phyloP scores from a whole-genome alignment of 345 rosid genomes.

The Moricandia moricandioides region DNA sequence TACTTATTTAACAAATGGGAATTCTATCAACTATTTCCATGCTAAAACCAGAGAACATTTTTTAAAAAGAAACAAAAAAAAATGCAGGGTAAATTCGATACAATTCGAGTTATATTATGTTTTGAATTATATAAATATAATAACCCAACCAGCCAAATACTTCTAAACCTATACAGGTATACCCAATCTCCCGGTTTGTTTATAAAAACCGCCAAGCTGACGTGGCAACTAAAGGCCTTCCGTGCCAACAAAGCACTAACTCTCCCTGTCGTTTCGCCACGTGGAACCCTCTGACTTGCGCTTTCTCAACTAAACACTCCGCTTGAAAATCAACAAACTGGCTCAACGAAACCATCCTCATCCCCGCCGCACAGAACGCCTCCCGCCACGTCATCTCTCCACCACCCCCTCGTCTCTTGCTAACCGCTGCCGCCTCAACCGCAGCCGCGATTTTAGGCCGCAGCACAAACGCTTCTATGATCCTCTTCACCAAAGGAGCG shows the following conservation, averaged over 20 bases:
- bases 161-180: neutral
- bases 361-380: conserved; percentile 57
- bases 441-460: conserved; percentile 56
- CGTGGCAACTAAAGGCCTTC: conserved; percentile 63
- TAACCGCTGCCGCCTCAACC: conserved; percentile 47
- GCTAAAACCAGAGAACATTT: too few relatives aligned
- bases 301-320: conserved; percentile 59
- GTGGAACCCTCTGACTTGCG: conserved; percentile 70
- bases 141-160: neutral
- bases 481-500: conserved; percentile 48
- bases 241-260: conserved; percentile 86
- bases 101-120: neutral
- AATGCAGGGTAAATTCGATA: too few relatives aligned
- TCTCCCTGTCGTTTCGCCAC: conserved; percentile 72
- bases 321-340: conserved; percentile 82
- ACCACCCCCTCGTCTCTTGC: conserved; percentile 35
- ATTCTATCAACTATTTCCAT: too few relatives aligned
- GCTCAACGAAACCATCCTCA: conserved; percentile 64
- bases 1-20: too few relatives aligned
- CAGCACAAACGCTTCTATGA: conserved; percentile 55
- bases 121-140: neutral
- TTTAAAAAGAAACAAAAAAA: too few relatives aligned
- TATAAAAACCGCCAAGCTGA: conserved; percentile 70
- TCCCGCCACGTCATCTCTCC: conserved; percentile 65
- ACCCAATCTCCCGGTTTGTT: neutral